A percentile compares a stretch with the other conserved stretches of the same genome.
phyloP scores from a whole-genome alignment of 768 basidiomycete genomes.

The Podaxis sp. region DNA sequence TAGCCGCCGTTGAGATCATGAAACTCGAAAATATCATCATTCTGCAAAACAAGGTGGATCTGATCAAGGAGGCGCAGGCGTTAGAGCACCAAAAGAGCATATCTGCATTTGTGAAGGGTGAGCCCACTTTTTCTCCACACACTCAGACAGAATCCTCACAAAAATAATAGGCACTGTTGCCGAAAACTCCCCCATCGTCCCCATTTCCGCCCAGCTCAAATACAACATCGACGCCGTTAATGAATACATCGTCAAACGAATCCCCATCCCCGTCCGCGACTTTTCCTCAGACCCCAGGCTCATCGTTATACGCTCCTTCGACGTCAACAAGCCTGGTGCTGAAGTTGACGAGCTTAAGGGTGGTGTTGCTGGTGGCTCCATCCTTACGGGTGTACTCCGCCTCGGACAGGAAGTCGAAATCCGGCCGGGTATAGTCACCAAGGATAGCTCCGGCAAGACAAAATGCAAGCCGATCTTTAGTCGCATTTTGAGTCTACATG shows the following conservation, averaged over 20 bases:
- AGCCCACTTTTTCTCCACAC: slow-evolving; percentile 17
- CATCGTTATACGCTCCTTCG: slow-evolving; percentile 98
- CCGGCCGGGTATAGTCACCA: slow-evolving; percentile 94
- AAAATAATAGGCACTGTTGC: slow-evolving; percentile 83
- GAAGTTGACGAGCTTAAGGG: slow-evolving; percentile 97
- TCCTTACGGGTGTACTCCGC: slow-evolving; percentile 87
- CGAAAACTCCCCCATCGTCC: slow-evolving; percentile 95
- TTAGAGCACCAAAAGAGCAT: slow-evolving; percentile 97
- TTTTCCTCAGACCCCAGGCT: slow-evolving; percentile 89
- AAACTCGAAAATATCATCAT: slow-evolving; percentile 98
- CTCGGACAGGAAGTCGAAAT: slow-evolving; percentile 96
- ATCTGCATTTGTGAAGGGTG: slow-evolving; percentile 91
- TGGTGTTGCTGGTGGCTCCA: slow-evolving; percentile 96
- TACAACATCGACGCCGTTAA: slow-evolving; percentile 99
- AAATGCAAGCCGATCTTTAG: slow-evolving; percentile 94
- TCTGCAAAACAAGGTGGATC: slow-evolving; percentile 97
- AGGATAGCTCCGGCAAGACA: slow-evolving; percentile 87
- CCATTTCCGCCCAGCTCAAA: slow-evolving; percentile 97
- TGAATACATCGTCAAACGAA: slow-evolving; percentile 96
- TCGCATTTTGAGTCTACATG: slow-evolving; percentile 85
- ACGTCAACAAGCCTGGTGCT: slow-evolving; percentile 98
- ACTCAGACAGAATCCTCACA: neutral
- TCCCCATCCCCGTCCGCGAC: slow-evolving; percentile 92
- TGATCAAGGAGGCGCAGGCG: slow-evolving; percentile 94
- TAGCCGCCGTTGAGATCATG: slow-evolving; percentile 99